Evolutionary conservation across 768 basidiomycete genomes (phyloP).

Genomic region (Vararia minispora): DNA sequence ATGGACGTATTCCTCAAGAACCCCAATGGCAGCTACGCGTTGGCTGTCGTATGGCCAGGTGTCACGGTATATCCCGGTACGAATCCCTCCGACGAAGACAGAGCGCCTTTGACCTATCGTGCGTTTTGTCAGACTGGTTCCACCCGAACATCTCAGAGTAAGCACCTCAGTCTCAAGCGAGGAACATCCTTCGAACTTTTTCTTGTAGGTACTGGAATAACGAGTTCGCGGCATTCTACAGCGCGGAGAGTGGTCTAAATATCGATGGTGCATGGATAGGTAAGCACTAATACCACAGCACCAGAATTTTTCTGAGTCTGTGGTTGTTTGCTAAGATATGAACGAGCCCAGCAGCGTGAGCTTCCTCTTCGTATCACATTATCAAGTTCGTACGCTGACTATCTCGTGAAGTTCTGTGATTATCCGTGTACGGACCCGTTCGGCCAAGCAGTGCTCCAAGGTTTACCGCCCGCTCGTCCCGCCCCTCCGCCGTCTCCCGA

Average conservation of each 20-base stretch:
- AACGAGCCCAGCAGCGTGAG: constrained; percentile 60
- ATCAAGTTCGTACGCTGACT: background rate
- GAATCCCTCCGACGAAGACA: constrained; percentile 1
- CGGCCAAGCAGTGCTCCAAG: constrained; percentile 39
- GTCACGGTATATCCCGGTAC: constrained; percentile 48
- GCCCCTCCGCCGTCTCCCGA: constrained; percentile 40
- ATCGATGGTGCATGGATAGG: constrained; percentile 68
- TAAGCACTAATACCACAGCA: no score
- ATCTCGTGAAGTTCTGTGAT: constrained; percentile 42
- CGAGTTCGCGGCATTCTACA: constrained; percentile 49
- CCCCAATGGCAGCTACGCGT: constrained; percentile 42
- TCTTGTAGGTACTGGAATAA: constrained; percentile 44
- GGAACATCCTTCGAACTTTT: background rate
- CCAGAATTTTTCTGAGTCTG: no score
- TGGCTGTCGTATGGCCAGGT: constrained; percentile 58
- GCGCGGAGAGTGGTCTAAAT: constrained; percentile 40
- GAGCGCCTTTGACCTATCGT: background rate
- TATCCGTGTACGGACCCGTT: constrained; percentile 52
- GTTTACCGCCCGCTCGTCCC: constrained; percentile 42
- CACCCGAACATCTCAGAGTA: constrained; percentile 38
- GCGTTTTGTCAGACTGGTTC: constrained; percentile 43
- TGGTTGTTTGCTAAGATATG: no score
- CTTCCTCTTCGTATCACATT: background rate
- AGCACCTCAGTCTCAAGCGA: constrained; percentile 13
- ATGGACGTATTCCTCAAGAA: constrained; percentile 52